phyloP scores from a whole-genome alignment of 2,329 filamentous ascomycete species.

The Penicillium rolfsii region DNA sequence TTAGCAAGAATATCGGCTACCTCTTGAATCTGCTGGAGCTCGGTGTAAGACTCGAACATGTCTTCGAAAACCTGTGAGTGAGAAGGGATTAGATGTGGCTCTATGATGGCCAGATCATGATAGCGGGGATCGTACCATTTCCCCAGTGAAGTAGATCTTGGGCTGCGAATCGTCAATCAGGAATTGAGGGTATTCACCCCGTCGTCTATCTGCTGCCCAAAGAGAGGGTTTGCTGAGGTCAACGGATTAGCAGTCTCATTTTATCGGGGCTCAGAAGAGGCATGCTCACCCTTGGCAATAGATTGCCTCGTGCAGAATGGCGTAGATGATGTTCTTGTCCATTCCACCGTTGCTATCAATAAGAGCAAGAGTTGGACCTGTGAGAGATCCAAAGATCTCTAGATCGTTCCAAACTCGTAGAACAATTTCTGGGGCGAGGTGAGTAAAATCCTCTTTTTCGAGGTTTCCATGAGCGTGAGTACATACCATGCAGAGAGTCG shows the following conservation, averaged over 20 bases:
- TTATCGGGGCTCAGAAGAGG: not conserved
- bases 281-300: slow-evolving; percentile 71
- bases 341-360: slow-evolving; percentile 71
- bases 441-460: not conserved
- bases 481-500: slow-evolving; percentile 67
- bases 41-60: slow-evolving; percentile 79
- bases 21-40: slow-evolving; percentile 69
- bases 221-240: slow-evolving; percentile 60
- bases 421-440: slow-evolving; percentile 58
- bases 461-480: not conserved
- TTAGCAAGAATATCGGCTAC: slow-evolving; percentile 73
- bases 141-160: slow-evolving; percentile 80
- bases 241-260: slow-evolving; percentile 7
- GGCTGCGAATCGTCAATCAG: slow-evolving; percentile 47
- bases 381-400: slow-evolving; percentile 74
- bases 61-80: slow-evolving; percentile 68
- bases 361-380: slow-evolving; percentile 67
- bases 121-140: slow-evolving; percentile 64
- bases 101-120: not conserved
- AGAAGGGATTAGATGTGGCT: slow-evolving; percentile 4
- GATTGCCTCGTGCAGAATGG: slow-evolving; percentile 82
- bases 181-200: slow-evolving; percentile 49
- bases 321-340: slow-evolving; percentile 80
- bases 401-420: slow-evolving; percentile 73
- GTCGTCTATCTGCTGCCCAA: slow-evolving; percentile 69